These are phyloP conservation scores for Beauveria caledonica DNA, from an alignment of 2,329 filamentous ascomycete species.

Conservation along the genomic window DNA sequence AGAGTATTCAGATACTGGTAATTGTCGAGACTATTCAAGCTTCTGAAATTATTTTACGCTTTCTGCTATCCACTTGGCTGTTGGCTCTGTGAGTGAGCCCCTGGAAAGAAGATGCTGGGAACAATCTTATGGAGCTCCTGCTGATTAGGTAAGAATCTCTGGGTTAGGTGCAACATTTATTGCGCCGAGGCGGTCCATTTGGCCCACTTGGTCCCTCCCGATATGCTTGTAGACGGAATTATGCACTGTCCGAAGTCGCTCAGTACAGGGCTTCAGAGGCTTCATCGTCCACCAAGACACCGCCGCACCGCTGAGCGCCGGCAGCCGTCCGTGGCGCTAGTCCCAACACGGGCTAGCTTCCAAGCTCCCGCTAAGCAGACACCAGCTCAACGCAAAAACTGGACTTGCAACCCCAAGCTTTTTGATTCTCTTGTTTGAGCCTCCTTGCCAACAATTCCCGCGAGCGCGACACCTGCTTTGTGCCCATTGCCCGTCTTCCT, in stretches of 20 bases:
- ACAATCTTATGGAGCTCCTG: not conserved
- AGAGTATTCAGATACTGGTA: no score
- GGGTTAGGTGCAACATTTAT: constrained; percentile 10
- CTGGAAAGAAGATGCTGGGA: not conserved
- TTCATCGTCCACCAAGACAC: not conserved
- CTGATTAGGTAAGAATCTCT: constrained; percentile 6
- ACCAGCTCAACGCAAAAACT: constrained; percentile 14
- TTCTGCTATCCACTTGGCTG: not conserved
- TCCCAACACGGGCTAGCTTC: constrained; percentile 4
- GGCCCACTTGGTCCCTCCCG: not conserved
- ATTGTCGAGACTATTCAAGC: no score
- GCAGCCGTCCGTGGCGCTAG: constrained; percentile 11
- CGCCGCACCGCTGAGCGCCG: constrained; percentile 9
- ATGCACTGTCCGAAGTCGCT: constrained; percentile 10
- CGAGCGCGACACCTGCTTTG: constrained; percentile 8
- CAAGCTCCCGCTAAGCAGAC: constrained; percentile 11
- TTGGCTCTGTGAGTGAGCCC: not conserved
- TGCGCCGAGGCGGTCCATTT: not conserved
- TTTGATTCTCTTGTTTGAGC: constrained; percentile 9
- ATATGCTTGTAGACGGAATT: constrained; percentile 8
- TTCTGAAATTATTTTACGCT: no score
- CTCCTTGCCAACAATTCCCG: constrained; percentile 12
- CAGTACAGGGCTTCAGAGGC: no score
- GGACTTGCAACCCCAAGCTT: constrained; percentile 12
- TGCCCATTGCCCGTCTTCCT: constrained; percentile 3